Evolutionary conservation across 352 stramenopile species (phyloP).

Genomic region (Aphanomyces astaci): DNA sequence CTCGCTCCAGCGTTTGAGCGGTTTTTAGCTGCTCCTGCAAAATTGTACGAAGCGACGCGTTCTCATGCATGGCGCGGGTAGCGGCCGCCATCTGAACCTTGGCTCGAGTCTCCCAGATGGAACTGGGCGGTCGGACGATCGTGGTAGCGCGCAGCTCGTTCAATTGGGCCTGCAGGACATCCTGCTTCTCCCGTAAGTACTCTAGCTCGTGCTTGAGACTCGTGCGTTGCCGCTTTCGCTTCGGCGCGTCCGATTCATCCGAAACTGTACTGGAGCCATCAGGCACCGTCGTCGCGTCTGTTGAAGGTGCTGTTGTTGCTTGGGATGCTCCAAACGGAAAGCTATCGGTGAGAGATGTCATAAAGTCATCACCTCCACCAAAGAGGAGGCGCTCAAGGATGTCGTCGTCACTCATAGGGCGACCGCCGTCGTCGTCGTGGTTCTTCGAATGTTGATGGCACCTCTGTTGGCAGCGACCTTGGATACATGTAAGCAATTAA

Average conservation of each 20-base stretch:
- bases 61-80: slow-evolving; percentile 11
- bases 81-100: slow-evolving; percentile 11
- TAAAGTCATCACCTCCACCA: not conserved
- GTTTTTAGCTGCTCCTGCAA: slow-evolving; percentile 21
- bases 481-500: no score
- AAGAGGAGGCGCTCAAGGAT: slow-evolving; percentile 21
- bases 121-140: not conserved
- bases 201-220: slow-evolving; percentile 21
- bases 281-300: no score
- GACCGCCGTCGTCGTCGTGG: not conserved
- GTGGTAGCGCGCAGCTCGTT: not conserved
- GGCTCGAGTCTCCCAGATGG: slow-evolving; percentile 12
- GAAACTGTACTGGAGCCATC: no score
- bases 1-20: not conserved
- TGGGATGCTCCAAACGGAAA: not conserved
- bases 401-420: slow-evolving; percentile 1
- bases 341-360: not conserved
- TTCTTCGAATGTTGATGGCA: not conserved
- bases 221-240: slow-evolving; percentile 6
- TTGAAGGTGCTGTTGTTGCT: not conserved
- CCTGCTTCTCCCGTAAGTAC: slow-evolving; percentile 8
- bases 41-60: slow-evolving; percentile 1
- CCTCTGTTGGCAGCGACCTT: no score
- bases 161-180: not conserved
- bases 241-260: not conserved